phyloP scores from a whole-genome alignment of 2,329 filamentous ascomycete genomes.

The Fonsecaea pedrosoi region DNA sequence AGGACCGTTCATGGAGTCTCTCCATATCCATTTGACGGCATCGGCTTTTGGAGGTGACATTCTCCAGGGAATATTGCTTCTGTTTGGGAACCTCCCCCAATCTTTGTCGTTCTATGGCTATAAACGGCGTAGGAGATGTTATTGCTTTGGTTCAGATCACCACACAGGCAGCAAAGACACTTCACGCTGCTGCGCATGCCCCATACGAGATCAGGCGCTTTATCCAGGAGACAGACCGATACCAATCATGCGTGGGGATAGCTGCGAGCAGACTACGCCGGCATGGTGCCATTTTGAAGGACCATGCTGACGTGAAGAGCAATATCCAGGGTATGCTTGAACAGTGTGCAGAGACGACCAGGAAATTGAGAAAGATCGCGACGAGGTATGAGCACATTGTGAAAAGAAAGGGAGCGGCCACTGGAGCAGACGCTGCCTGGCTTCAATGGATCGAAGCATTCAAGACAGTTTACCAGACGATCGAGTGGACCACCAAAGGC shows the following conservation, averaged over 20 bases:
- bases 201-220: slow-evolving; percentile 19
- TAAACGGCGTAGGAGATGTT: slow-evolving; percentile 28
- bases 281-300: slow-evolving; percentile 21
- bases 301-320: slow-evolving; percentile 17
- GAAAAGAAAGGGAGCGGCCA: slow-evolving; percentile 3
- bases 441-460: slow-evolving; percentile 22
- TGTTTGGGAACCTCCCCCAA: slow-evolving; percentile 7
- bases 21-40: not conserved
- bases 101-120: slow-evolving; percentile 10
- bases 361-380: slow-evolving; percentile 23
- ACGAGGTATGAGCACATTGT: slow-evolving; percentile 20
- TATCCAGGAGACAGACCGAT: slow-evolving; percentile 17
- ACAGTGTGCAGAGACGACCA: slow-evolving; percentile 22
- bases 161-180: slow-evolving; percentile 12
- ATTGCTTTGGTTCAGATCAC: slow-evolving; percentile 21
- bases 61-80: slow-evolving; percentile 11
- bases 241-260: slow-evolving; percentile 11
- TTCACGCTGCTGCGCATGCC: slow-evolving; percentile 18
- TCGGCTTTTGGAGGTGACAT: slow-evolving; percentile 6
- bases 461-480: slow-evolving; percentile 21
- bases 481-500: slow-evolving; percentile 23
- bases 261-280: slow-evolving; percentile 19
- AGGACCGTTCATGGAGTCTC: not conserved
- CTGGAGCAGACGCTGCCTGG: slow-evolving; percentile 12
- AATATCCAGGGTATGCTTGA: slow-evolving; percentile 19